phyloP scores from a whole-genome alignment of 2,329 filamentous ascomycete genomes.

The Talaromyces sp. region DNA sequence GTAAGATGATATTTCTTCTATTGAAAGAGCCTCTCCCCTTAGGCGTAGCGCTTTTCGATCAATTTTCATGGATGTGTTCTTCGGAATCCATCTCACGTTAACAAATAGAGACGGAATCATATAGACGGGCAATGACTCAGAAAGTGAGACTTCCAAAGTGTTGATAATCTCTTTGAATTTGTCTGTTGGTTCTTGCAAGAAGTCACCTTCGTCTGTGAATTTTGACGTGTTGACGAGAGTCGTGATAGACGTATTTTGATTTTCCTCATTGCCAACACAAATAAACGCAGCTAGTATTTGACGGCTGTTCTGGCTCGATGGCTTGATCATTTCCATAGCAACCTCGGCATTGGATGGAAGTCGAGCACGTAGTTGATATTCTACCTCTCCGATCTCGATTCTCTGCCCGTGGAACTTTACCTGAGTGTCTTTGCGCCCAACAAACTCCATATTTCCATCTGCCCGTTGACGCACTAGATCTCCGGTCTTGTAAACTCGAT shows the following conservation, averaged over 20 bases:
- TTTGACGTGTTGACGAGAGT: no score
- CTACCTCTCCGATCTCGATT: constrained; percentile 38
- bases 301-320: background rate
- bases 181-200: background rate
- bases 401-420: constrained; percentile 40
- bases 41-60: background rate
- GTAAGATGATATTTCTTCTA: background rate
- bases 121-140: constrained; percentile 18
- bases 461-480: constrained; percentile 29
- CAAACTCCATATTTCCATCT: constrained; percentile 29
- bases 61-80: background rate
- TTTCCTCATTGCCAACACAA: background rate
- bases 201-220: background rate
- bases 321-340: background rate
- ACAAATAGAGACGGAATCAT: constrained; percentile 8
- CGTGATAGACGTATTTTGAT: background rate
- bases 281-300: background rate
- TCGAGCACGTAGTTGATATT: constrained; percentile 14
- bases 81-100: background rate
- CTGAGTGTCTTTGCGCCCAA: constrained; percentile 34
- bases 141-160: background rate
- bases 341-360: background rate
- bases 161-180: background rate
- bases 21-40: background rate
- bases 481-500: constrained; percentile 34